These are phyloP conservation scores for Eragrostis nindensis DNA, from an alignment of 176 grass and related monocot species.

Conservation along the genomic window DNA sequence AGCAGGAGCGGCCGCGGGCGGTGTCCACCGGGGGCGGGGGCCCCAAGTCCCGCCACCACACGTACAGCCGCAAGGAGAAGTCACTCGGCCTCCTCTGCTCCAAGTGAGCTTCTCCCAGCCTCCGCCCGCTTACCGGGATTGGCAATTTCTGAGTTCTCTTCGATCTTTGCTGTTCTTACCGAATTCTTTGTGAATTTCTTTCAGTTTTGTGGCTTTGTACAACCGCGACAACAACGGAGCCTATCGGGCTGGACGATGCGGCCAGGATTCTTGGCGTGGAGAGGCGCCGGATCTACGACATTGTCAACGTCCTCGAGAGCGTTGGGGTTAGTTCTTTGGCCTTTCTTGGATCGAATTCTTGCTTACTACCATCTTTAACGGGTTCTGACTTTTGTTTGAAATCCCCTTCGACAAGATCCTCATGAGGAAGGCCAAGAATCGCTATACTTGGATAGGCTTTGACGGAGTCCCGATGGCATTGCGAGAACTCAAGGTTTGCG, in stretches of 20 bases:
- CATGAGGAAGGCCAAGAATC: slow-evolving; percentile 83
- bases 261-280: slow-evolving; percentile 71
- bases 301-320: slow-evolving; percentile 94
- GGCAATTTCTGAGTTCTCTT: background rate
- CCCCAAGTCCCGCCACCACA: slow-evolving; percentile 47
- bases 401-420: slow-evolving; percentile 50
- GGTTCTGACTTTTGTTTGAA: background rate
- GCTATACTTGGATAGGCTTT: slow-evolving; percentile 91
- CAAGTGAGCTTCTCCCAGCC: slow-evolving; percentile 56
- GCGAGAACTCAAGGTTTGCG: slow-evolving; percentile 72
- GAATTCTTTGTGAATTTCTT: slow-evolving; percentile 1
- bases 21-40: background rate
- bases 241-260: slow-evolving; percentile 71
- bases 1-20: background rate
- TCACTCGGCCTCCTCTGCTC: slow-evolving; percentile 88
- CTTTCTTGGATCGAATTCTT: background rate
- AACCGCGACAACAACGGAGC: slow-evolving; percentile 61
- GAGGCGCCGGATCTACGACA: slow-evolving; percentile 95
- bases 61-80: slow-evolving; percentile 92
- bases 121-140: background rate
- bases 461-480: slow-evolving; percentile 70
- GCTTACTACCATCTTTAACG: background rate
- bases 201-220: slow-evolving; percentile 79
- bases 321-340: slow-evolving; percentile 66
- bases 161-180: background rate